Conservation (phyloP, 2,329 filamentous ascomycete genomes). For the Talaromyces atroroseus region DNA sequence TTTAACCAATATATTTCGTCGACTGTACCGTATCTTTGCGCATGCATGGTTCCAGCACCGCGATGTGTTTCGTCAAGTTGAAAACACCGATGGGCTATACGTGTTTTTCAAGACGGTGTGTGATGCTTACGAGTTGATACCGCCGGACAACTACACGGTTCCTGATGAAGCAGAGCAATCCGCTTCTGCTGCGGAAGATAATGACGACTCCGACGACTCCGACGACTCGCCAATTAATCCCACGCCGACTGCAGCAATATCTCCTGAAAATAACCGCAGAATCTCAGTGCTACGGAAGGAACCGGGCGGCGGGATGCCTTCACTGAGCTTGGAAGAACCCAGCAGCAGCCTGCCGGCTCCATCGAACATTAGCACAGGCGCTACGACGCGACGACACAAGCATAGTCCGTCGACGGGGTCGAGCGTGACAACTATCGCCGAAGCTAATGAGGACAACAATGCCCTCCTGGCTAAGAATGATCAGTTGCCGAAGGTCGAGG, state of each 20-base stretch:
- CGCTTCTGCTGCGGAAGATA: constrained; percentile 44
- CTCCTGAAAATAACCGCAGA: constrained; percentile 25
- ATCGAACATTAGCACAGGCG: constrained; percentile 48
- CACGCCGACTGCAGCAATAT: constrained; percentile 14
- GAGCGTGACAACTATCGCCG: constrained; percentile 73
- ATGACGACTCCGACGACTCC: no score
- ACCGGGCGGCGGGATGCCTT: constrained; percentile 18
- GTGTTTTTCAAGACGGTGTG: constrained; percentile 96
- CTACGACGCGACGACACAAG: constrained; percentile 77
- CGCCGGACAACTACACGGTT: constrained; percentile 91
- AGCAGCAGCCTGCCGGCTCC: constrained; percentile 30
- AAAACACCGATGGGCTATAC: constrained; percentile 85
- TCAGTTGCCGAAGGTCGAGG: constrained; percentile 10
- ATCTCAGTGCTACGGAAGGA: constrained; percentile 35
- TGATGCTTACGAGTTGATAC: constrained; percentile 82
- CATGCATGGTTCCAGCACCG: constrained; percentile 98
- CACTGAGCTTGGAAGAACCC: constrained; percentile 18
- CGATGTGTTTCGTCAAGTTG: constrained; percentile 90
- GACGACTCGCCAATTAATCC: constrained; percentile 9
- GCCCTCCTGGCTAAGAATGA: background rate
- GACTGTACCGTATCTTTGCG: constrained; percentile 93
- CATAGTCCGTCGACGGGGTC: constrained; percentile 76
- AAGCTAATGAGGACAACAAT: constrained; percentile 71
- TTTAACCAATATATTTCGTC: constrained; percentile 88
- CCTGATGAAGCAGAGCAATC: constrained; percentile 87